phyloP scores from a whole-genome alignment of 306 rosid genomes.

The Canavalia ensiformis region DNA sequence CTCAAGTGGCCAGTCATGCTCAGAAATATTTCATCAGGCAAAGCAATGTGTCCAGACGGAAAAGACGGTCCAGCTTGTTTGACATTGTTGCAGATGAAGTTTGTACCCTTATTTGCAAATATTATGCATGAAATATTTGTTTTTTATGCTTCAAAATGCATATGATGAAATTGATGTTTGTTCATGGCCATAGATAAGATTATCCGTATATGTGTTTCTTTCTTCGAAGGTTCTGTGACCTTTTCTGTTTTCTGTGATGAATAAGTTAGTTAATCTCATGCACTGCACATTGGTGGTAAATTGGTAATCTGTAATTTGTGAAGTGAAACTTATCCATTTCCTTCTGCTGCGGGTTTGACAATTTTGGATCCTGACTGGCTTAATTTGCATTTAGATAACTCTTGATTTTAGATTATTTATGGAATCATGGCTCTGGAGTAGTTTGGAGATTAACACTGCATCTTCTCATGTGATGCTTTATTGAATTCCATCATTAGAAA shows the following conservation, averaged over 20 bases:
- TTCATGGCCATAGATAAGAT: constrained; percentile 32
- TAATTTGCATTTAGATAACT: not conserved
- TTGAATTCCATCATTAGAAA: constrained; percentile 9
- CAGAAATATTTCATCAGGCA: constrained; percentile 98
- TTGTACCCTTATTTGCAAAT: constrained; percentile 57
- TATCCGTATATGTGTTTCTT: constrained; percentile 40
- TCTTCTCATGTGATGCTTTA: constrained; percentile 25
- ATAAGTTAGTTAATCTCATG: not conserved
- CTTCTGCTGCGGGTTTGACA: constrained; percentile 14
- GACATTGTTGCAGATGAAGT: constrained; percentile 95
- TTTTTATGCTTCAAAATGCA: constrained; percentile 31
- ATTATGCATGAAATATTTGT: constrained; percentile 26
- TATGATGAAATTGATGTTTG: constrained; percentile 27
- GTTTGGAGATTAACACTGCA: constrained; percentile 26
- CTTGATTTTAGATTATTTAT: constrained; percentile 1
- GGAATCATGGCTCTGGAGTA: not conserved
- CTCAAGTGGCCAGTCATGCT: constrained; percentile 99
- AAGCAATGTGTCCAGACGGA: constrained; percentile 88
- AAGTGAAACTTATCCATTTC: constrained; percentile 27
- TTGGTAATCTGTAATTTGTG: constrained; percentile 24
- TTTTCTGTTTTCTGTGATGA: constrained; percentile 22
- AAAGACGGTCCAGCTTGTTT: constrained; percentile 96
- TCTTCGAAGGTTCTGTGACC: constrained; percentile 31
- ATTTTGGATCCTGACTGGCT: constrained; percentile 15
- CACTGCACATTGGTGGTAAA: not conserved